Base-by-base conservation (phyloP, 345 rosid species). In the Eutrema heterophyllum region DNA sequence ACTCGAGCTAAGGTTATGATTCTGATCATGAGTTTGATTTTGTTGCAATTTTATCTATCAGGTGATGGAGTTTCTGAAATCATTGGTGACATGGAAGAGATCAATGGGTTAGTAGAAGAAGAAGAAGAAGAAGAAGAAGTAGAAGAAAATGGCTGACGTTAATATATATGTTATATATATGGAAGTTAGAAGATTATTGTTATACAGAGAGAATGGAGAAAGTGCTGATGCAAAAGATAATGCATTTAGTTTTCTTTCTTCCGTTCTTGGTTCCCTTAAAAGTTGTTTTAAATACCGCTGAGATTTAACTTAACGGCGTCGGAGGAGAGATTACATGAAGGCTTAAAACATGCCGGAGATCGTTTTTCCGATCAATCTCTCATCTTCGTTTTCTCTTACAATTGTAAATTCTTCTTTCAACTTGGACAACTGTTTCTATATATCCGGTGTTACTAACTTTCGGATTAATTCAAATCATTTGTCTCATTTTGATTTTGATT, bases 11-110 rank as follows among this genome's bases (percentile, higher is more conserved):
- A 12, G 8, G 9, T 39, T 40, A 5, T 6, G 16, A 4, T 24
- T 9, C 13, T 14, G 50, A 57, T 24, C 16, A 61, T 3, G 68
- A 67, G 30, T 68, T 43, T 68, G 38, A 43, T 12, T 13, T 44
- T 29, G 14, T 38, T 68, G 30, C 32, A 14, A 36, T 65, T 65
- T 26, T 10, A 38, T 59, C 0, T 14, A 45, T 40, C 77, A 95
- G 99, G 99, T 95, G 24, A 87, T 88, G 97, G 91, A 88, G 89
- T 88, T 92, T 78, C 89, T 95, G 36, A 81, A 85, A 52, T 81
- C 86, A 43, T 77, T 92, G 81, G 93, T 83, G 73, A 64, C 7
- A 32, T 95, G 93, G 97, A 88, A 87, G 88, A 78, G 85, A 73
- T 76, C 87, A 18, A 54, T 69, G 59, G 66, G 41, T 69, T 54